phyloP scores from a whole-genome alignment of 2,329 filamentous ascomycete genomes.

The Graphiopsis chlorocephala region DNA sequence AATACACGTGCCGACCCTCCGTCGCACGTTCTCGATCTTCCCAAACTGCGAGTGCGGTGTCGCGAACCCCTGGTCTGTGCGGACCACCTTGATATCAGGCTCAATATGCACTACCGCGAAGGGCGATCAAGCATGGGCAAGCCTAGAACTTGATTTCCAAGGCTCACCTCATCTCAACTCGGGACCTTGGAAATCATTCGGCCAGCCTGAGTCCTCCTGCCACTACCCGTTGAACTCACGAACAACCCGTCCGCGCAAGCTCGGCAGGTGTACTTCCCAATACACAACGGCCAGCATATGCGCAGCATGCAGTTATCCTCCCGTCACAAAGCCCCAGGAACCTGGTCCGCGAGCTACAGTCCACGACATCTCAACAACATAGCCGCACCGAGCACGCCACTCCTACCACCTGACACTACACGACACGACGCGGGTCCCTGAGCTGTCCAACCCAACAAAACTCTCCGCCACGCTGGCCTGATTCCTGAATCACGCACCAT shows the following conservation, averaged over 20 bases:
- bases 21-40: constrained; percentile 23
- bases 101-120: neutral
- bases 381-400: constrained; percentile 14
- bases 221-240: constrained; percentile 6
- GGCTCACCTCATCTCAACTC: neutral
- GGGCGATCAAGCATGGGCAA: neutral
- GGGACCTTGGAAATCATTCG: neutral
- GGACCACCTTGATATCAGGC: neutral
- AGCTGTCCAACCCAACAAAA: constrained; percentile 10
- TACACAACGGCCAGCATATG: constrained; percentile 9
- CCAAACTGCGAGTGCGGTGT: neutral
- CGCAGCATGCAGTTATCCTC: constrained; percentile 11
- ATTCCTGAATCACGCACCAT: neutral
- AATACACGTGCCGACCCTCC: constrained; percentile 26
- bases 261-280: constrained; percentile 10
- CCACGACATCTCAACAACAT: constrained; percentile 9
- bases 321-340: constrained; percentile 10
- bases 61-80: constrained; percentile 30
- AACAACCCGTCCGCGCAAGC: constrained; percentile 11
- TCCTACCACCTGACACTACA: constrained; percentile 3
- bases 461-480: constrained; percentile 6
- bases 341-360: neutral
- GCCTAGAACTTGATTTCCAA: neutral
- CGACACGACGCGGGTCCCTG: constrained; percentile 13
- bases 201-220: neutral